Conservation (phyloP, 108 stramenopile species). For the Pseudonitzschia multiseries region DNA sequence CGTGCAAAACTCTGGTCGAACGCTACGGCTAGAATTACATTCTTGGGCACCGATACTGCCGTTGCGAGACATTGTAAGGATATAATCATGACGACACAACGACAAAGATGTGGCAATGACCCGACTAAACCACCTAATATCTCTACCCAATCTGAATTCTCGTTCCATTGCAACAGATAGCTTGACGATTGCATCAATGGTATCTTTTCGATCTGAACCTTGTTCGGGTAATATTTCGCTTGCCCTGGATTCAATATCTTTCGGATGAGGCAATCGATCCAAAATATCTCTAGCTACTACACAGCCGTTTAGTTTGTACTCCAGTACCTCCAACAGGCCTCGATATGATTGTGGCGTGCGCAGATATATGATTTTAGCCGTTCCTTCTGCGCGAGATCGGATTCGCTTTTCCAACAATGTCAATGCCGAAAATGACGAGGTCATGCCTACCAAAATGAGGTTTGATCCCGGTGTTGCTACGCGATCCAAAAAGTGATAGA, state of each 20-base stretch:
- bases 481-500: constrained; percentile 86
- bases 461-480: constrained; percentile 68
- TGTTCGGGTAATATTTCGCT: not conserved
- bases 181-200: not conserved
- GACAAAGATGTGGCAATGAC: constrained; percentile 61
- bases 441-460: constrained; percentile 69
- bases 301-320: constrained; percentile 47
- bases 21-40: not conserved
- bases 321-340: constrained; percentile 44
- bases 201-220: not conserved
- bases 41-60: not conserved
- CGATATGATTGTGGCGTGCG: constrained; percentile 45
- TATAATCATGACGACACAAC: constrained; percentile 41
- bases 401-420: constrained; percentile 78
- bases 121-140: constrained; percentile 80
- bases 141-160: constrained; percentile 55
- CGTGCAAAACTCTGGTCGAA: constrained; percentile 18
- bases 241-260: not conserved
- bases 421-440: constrained; percentile 48
- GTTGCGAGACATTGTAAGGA: constrained; percentile 5
- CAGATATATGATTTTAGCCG: constrained; percentile 63
- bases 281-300: constrained; percentile 1
- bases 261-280: not conserved
- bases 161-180: constrained; percentile 47
- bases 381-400: constrained; percentile 77